These are phyloP conservation scores for Vicia villosa DNA, from an alignment of 306 rosid species.

Conservation along the genomic window DNA sequence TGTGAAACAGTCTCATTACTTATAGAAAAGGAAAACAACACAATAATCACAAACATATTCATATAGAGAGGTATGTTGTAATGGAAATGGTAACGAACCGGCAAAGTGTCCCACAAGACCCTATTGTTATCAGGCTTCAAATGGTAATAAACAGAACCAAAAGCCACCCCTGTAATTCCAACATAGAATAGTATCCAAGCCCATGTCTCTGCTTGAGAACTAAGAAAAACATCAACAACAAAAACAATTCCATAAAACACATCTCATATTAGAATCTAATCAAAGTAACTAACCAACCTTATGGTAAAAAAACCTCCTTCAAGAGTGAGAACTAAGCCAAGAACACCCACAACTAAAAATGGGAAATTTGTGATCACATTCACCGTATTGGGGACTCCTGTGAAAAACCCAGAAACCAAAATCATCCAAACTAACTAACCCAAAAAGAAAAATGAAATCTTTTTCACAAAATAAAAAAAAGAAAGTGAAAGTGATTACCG, in stretches of 20 bases:
- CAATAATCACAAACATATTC: slow-evolving; percentile 21
- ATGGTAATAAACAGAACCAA: slow-evolving; percentile 71
- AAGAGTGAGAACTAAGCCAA: slow-evolving; percentile 61
- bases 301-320: slow-evolving; percentile 55
- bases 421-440: slow-evolving; percentile 12
- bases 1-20: background rate
- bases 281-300: slow-evolving; percentile 37
- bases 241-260: slow-evolving; percentile 18
- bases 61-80: slow-evolving; percentile 16
- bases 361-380: slow-evolving; percentile 76
- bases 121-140: slow-evolving; percentile 58
- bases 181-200: slow-evolving; percentile 58
- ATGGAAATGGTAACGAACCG: slow-evolving; percentile 55
- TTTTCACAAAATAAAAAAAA: background rate
- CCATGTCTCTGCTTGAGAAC: slow-evolving; percentile 52
- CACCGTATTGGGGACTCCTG: slow-evolving; percentile 74
- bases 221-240: slow-evolving; percentile 23
- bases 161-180: slow-evolving; percentile 59
- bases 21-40: slow-evolving; percentile 5
- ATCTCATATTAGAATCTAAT: background rate
- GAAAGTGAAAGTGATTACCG: slow-evolving; percentile 38
- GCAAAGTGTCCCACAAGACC: slow-evolving; percentile 65
- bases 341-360: slow-evolving; percentile 68
- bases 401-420: slow-evolving; percentile 40
- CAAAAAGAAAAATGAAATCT: slow-evolving; percentile 12